Evolutionary conservation across 108 stramenopile species (phyloP), one percentile per base, ranked within the genome.

Genomic region (Nannochloropsis oceanica): DNA sequence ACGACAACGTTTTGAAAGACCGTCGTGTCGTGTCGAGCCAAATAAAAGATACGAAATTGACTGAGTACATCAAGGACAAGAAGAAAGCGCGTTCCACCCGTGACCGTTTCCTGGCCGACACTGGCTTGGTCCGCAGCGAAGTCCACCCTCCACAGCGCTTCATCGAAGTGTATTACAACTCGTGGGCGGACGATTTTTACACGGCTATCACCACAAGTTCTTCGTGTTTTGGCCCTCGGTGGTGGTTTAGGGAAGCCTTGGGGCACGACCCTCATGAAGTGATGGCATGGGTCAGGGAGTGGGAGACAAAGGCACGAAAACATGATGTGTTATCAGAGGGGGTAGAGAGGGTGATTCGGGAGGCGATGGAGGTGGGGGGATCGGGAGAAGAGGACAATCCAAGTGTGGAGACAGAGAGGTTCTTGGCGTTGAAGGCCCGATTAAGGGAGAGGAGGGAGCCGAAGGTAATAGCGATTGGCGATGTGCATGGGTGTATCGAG

Each of bases 401-500:
- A 73, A 73, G 22, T n/a, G 59, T 73, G 59, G 59, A 73, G 59
- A 73, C n/a, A n/a, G 59, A 73, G 59, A 18, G 59, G 2, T 73
- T 73, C 9, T 73, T 73, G 59, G 59, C 59, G 59, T n/a, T 73
- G 59, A 73, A 73, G 9, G 59, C 59, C 18, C 59, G 59, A 9
- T 73, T 73, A 10, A 73, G 59, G 59, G 59, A 73, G 59, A 18
- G 59, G 59, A 84, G 86, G 44, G 79, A 85, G 34, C 86, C 83
- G 24, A 88, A 84, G 43, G 26, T 92, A 46, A 87, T 92, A 20
- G 87, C 59, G 25, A 90, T 97, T 43, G 94, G 94, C 20, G 97
- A 97, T 88, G 95, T 97, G 27, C 97, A 97, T 87, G 97, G 97
- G 7, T 97, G 97, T 80, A 92, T 95, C 27, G 94, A 95, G 81